These are phyloP conservation scores for Calycina marina DNA, from an alignment of 2,329 filamentous ascomycete genomes.

Conservation along the genomic window DNA sequence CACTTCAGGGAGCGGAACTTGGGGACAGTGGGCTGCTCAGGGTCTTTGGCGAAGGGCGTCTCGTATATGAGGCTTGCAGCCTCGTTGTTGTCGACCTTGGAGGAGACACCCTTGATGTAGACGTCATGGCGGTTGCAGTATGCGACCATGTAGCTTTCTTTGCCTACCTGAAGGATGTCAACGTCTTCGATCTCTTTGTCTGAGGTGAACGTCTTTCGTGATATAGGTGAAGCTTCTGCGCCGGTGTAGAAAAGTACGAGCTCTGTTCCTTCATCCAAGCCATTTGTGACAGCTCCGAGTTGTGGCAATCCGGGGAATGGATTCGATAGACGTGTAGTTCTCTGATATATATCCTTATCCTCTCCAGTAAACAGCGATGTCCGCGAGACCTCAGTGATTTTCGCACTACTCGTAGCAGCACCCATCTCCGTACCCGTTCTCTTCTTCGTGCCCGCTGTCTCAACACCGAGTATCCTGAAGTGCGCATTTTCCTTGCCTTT, in stretches of 20 bases:
- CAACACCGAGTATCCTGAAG: constrained; percentile 59
- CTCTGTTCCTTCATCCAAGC: constrained; percentile 60
- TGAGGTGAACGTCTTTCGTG: constrained; percentile 35
- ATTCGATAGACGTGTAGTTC: constrained; percentile 38
- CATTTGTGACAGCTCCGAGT: constrained; percentile 66
- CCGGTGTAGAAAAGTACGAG: constrained; percentile 64
- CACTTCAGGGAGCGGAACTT: constrained; percentile 44
- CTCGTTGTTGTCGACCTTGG: constrained; percentile 28
- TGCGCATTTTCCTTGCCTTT: constrained; percentile 70
- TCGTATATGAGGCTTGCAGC: constrained; percentile 39
- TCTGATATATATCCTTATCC: constrained; percentile 41
- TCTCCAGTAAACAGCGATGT: constrained; percentile 35
- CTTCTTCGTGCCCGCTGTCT: constrained; percentile 15
- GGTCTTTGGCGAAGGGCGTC: constrained; percentile 31
- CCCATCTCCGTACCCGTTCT: constrained; percentile 20
- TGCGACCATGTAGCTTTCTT: constrained; percentile 53
- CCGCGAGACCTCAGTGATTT: constrained; percentile 37
- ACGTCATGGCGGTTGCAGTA: constrained; percentile 71
- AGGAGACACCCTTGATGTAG: constrained; percentile 32
- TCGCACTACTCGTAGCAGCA: constrained; percentile 21
- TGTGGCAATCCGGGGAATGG: constrained; percentile 38
- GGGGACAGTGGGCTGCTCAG: constrained; percentile 29
- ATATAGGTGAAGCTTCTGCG: constrained; percentile 33
- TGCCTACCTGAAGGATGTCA: constrained; percentile 49
- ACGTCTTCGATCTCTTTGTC: constrained; percentile 50